Base-by-base conservation (phyloP, 345 rosid species). In the Brassica nigra region DNA sequence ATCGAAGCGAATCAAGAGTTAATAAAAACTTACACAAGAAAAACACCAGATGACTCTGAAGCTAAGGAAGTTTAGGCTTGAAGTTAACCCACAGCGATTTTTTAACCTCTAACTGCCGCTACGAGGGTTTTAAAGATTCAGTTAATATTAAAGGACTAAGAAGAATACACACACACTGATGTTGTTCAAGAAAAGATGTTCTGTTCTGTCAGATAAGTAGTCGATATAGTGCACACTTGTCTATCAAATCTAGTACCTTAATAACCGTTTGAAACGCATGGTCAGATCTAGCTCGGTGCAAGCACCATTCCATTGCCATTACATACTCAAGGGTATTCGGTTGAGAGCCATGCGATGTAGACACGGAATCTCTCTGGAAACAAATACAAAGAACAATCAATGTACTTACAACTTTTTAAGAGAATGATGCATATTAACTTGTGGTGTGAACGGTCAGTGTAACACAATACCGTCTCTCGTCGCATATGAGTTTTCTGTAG, bases 281-380 rank as follows among this genome's bases (percentile, higher is more conserved):
- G 8, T 89, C 84, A 9, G 73, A 68, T 84, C 86, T 89, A 63
- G 87, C 87, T 76, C 80, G 87, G 55, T 75, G 88, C 75, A 91
- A 78, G 52, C 84, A 78, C 99, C 99, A 96, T 9, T 89, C 98
- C 84, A 89, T 52, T 16, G 99, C 97, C 97, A 93, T 83, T 36
- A 89, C 97, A 85, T 82, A 92, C 82, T 89, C 98, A 78, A 93
- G 70, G 33, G 89, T 90, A 81, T 96, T 96, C 5, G 92, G 89
- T 80, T 96, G 98, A 81, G 97, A 86, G 79, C 87, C 89, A 87
- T 90, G 99, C 33, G 99, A 90, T 54, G 95, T 91, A 82, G 97
- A 86, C 68, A 92, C 87, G 2, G 91, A 90, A 74, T 88, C 90
- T 83, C 84, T 91, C 99, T 95, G 83, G 31, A 67, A 34, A 71